Base-by-base conservation (phyloP, 2,329 filamentous ascomycete species). In the Pyricularia pennisetigena region DNA sequence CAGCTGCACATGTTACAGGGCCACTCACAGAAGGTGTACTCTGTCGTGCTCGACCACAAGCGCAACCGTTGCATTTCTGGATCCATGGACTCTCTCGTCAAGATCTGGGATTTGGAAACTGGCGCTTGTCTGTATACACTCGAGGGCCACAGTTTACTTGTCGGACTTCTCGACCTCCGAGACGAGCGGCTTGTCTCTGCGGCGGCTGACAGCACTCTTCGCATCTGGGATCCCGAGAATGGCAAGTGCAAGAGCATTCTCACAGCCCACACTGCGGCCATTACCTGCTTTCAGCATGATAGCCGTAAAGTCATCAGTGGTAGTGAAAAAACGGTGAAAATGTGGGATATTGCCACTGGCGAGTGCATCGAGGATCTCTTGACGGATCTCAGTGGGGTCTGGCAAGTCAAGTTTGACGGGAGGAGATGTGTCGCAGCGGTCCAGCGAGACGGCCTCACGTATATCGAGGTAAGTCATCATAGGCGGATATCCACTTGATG, bases 241-340 rank as follows among this genome's bases (percentile, higher is more conserved):
- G 95, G 95, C 8, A 89, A 92, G 71, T 98, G 95, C 78, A 94
- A 93, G 77, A 93, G 90, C 75, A 94, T 91, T 12, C 83, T 99
- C 69, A 94, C 90, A 73, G 95, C 95, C 0, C 95, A 99, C 75
- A 98, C 94, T 0, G 95, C 94, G 49, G 95, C 95, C 26, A 99
- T 99, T 71, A 99, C 95, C 4, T 99, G 95, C 78, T 99, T 99
- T 79, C 95, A 99, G 78, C 95, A 99, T 74, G 95, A 99, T 76
- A 93, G 90, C 0, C 91, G 94, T 72, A 99, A 99, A 76, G 94
- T 99, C 41, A 97, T 99, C 69, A 97, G 92, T 59, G 95, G 95
- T 68, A 97, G 93, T 69, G 95, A 99, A 77, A 89, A 94, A 74
- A 97, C 93, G 3, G 83, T 99, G 71, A 99, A 99, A 82, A 96